A percentile compares a stretch with the other conserved stretches of the same genome.
phyloP scores from a whole-genome alignment of 2,329 filamentous ascomycete species.

The Aureobasidium namibiae region DNA sequence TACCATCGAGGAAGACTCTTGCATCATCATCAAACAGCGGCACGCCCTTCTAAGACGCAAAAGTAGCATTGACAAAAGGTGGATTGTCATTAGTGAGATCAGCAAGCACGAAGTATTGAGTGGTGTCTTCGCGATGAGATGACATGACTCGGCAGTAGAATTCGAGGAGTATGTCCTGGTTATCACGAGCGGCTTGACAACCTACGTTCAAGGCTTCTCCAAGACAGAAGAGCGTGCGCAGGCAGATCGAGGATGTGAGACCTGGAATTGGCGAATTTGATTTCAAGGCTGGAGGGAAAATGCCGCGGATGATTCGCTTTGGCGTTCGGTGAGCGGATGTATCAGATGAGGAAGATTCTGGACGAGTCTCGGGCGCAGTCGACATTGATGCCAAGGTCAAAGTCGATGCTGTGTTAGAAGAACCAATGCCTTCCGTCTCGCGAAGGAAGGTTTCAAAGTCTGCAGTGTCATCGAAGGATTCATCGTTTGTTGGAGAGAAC shows the following conservation, averaged over 20 bases:
- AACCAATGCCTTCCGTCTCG: background rate
- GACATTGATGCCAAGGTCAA: background rate
- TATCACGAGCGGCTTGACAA: constrained; percentile 37
- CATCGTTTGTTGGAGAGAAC: constrained; percentile 4
- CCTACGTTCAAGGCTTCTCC: constrained; percentile 51
- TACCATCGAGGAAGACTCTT: constrained; percentile 31
- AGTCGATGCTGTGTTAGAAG: background rate
- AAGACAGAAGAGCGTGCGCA: constrained; percentile 57
- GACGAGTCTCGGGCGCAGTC: background rate
- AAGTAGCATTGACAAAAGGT: constrained; percentile 44
- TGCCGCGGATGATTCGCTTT: constrained; percentile 42
- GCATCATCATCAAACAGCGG: constrained; percentile 38
- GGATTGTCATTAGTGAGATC: constrained; percentile 54
- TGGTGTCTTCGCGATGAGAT: constrained; percentile 47
- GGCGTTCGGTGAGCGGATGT: background rate
- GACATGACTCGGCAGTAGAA: constrained; percentile 54
- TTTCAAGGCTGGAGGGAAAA: constrained; percentile 42
- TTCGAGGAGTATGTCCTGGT: constrained; percentile 48
- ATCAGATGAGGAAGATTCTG: background rate
- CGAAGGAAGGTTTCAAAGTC: background rate
- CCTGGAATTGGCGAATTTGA: constrained; percentile 49
- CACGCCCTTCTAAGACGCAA: constrained; percentile 39
- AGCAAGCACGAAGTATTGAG: constrained; percentile 56
- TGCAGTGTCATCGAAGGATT: background rate
- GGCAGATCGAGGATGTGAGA: constrained; percentile 36